phyloP scores from a whole-genome alignment of 768 basidiomycete species.

The Lepiota venenata region DNA sequence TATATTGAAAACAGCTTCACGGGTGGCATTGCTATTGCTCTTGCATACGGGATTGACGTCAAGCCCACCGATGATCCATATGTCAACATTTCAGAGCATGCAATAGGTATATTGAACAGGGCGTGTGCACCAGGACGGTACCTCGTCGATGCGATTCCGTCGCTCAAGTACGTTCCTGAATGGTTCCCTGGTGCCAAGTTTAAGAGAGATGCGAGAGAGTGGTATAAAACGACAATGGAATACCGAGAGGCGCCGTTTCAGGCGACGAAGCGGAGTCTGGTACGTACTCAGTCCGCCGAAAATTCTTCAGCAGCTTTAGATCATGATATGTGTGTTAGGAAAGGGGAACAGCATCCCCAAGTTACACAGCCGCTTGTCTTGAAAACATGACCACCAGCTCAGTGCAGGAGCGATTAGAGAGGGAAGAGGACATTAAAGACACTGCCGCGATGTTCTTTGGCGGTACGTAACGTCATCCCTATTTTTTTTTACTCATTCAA shows the following conservation, averaged over 20 bases:
- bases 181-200: conserved; percentile 60
- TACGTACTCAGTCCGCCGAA: background rate
- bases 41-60: conserved; percentile 42
- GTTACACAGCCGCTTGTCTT: conserved; percentile 6
- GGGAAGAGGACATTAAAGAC: conserved; percentile 9
- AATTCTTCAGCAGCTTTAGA: background rate
- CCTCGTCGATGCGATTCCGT: conserved; percentile 34
- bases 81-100: conserved; percentile 35
- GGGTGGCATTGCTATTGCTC: conserved; percentile 32
- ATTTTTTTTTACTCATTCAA: background rate
- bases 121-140: conserved; percentile 18
- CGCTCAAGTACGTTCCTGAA: conserved; percentile 37
- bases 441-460: conserved; percentile 12
- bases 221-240: conserved; percentile 30
- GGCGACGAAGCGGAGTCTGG: conserved; percentile 16
- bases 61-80: conserved; percentile 36
- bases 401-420: background rate
- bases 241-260: conserved; percentile 33
- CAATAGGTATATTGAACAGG: conserved; percentile 20
- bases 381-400: conserved; percentile 4
- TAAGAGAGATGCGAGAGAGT: conserved; percentile 41
- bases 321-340: background rate
- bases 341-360: background rate
- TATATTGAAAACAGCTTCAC: conserved; percentile 27
- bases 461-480: background rate